Base-by-base conservation (phyloP, 2,329 filamentous ascomycete genomes). In the Cercospora sesami region DNA sequence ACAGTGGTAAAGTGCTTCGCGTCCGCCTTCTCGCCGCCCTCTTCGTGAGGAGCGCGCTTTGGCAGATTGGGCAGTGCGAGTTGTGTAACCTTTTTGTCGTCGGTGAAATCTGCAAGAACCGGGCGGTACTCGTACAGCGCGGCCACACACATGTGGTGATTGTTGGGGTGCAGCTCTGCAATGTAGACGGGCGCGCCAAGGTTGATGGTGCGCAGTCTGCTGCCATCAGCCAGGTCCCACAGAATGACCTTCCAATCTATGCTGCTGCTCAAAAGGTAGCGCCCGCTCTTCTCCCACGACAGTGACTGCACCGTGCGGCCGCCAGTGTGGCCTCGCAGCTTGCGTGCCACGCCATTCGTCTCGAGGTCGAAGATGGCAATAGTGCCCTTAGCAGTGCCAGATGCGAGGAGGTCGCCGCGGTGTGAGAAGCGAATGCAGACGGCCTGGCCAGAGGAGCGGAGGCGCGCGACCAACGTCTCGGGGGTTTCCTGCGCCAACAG, bases 301-400 rank as follows among this genome's bases (percentile, higher is more conserved):
- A 99, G 81, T 62, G 92, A 97, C 74, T 96, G 94, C 66, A 99
- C 94, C 78, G 95, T 94, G 77, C 92, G 90, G 26, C 77, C 77
- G 10, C 74, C 69, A 61, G 92, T 96, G 81, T 99, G 95, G 12
- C 94, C 95, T 72, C 93, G 89, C 71, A 99, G 84, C 81, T 98
- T 99, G 77, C 93, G 90, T 67, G 95, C 95, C 4, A 98, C 92
- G 42, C 95, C 94, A 85, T 96, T 96, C 9, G 96, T 99, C 81
- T 99, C 96, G 60, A 98, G 88, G 78, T 99, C 95, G 86, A 96
- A 99, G 58, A 99, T 91, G 65, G 96, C 92, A 48, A 99, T 91
- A 5, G 93, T 95, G 73, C 95, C 95, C 81, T 99, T 95, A 70
- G 87, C 84, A 77, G 95, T 90, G 71, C 95, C 95, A 31, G 94